Percentiles rank a stretch among this genome's conserved stretches.
Evolutionary conservation across 768 basidiomycete species (phyloP).

Genomic region (Candolleomyces aberdarensis): DNA sequence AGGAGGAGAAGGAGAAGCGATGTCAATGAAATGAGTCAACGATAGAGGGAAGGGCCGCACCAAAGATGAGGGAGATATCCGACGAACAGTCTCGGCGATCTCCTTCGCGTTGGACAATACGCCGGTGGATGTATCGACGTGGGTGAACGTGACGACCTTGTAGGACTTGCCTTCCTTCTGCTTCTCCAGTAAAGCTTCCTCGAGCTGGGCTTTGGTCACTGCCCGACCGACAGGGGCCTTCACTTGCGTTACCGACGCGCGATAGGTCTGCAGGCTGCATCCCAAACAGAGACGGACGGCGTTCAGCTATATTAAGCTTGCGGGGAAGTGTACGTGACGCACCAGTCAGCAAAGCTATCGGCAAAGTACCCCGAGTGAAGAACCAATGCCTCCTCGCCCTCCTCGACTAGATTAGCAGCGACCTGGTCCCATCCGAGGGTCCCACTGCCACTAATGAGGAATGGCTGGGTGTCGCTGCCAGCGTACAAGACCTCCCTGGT

Average conservation of each 20-base stretch:
- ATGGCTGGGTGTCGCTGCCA: slow-evolving; percentile 70
- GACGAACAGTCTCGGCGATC: slow-evolving; percentile 68
- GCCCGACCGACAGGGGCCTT: slow-evolving; percentile 80
- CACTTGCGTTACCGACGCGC: slow-evolving; percentile 82
- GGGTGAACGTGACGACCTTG: slow-evolving; percentile 90
- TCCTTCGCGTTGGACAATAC: slow-evolving; percentile 83
- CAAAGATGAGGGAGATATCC: slow-evolving; percentile 82
- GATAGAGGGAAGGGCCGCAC: slow-evolving; percentile 30
- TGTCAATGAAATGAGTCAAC: neutral
- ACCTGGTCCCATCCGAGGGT: slow-evolving; percentile 98
- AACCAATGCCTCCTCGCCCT: slow-evolving; percentile 75
- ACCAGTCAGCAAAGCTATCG: slow-evolving; percentile 88
- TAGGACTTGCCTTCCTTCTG: slow-evolving; percentile 62
- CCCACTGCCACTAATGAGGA: slow-evolving; percentile 91
- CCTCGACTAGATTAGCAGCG: slow-evolving; percentile 85
- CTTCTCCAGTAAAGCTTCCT: slow-evolving; percentile 49
- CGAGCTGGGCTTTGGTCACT: slow-evolving; percentile 58
- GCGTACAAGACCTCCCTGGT: slow-evolving; percentile 81
- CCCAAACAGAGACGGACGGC: neutral
- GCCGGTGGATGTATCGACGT: slow-evolving; percentile 90
- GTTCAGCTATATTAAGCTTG: neutral
- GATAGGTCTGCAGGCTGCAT: slow-evolving; percentile 51
- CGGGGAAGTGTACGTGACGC: slow-evolving; percentile 18
- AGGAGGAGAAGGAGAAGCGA: slow-evolving; percentile 5
- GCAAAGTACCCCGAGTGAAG: slow-evolving; percentile 94